A percentile compares a stretch with the other conserved stretches of the same genome.
Conservation (phyloP, 164 flowering plant species). For the Magnolia sinica region DNA sequence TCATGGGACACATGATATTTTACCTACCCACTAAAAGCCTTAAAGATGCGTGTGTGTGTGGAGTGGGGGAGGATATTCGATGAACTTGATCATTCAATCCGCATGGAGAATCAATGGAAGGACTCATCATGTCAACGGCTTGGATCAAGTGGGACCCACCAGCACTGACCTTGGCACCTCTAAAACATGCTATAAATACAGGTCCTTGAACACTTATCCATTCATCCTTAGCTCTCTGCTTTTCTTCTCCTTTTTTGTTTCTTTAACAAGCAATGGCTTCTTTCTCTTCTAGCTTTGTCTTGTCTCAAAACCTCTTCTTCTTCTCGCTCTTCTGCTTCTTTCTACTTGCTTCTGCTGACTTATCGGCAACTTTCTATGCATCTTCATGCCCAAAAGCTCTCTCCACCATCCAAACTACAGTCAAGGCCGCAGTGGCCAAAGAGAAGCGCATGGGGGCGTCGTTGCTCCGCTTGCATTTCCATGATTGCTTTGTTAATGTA, state of each 20-base stretch:
- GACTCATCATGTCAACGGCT: background rate
- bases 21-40: too few relatives aligned
- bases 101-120: too few relatives aligned
- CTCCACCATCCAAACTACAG: slow-evolving; percentile 11
- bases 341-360: background rate
- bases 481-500: slow-evolving; percentile 22
- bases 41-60: too few relatives aligned
- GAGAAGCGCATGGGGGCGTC: slow-evolving; percentile 31
- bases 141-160: background rate
- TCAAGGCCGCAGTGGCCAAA: slow-evolving; percentile 9
- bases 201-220: too few relatives aligned
- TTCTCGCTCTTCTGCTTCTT: background rate
- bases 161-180: background rate
- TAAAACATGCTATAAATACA: too few relatives aligned
- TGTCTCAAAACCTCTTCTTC: background rate
- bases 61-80: too few relatives aligned
- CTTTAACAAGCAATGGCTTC: background rate
- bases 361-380: slow-evolving; percentile 12
- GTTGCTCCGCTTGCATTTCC: slow-evolving; percentile 18
- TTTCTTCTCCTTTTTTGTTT: too few relatives aligned
- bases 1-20: too few relatives aligned
- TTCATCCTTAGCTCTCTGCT: too few relatives aligned
- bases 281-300: background rate
- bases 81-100: too few relatives aligned
- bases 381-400: slow-evolving; percentile 20